Evolutionary conservation across 2,329 filamentous ascomycete genomes (phyloP).

Genomic region (Sclerotinia nivalis): DNA sequence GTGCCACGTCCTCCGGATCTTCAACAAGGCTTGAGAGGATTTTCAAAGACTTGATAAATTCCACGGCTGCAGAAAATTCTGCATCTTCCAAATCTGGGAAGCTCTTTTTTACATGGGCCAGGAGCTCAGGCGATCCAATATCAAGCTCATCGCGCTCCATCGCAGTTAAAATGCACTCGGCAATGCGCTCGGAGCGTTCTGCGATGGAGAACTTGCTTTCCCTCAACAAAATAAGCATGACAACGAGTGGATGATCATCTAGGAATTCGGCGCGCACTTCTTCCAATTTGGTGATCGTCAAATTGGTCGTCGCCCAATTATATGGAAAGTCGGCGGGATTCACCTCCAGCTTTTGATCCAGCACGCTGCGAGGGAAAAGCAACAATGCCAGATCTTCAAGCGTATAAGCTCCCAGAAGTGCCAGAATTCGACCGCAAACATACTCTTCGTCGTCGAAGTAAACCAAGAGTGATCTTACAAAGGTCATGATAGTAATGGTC

Average conservation of each 20-base stretch:
- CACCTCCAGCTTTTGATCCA: not conserved
- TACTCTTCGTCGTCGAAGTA: not conserved
- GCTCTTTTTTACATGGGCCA: not conserved
- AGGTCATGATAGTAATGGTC: not conserved
- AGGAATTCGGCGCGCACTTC: not conserved
- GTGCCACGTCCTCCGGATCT: not conserved
- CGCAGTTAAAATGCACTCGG: not conserved
- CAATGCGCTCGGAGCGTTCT: not conserved
- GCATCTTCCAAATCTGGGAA: not conserved
- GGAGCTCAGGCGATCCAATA: not conserved
- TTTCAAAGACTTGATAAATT: not conserved
- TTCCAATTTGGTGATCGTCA: not conserved
- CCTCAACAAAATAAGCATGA: not conserved
- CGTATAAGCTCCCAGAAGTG: not conserved
- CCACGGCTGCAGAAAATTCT: not conserved
- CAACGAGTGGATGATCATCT: not conserved
- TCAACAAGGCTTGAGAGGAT: not conserved
- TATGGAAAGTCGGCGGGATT: not conserved
- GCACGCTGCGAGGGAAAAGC: not conserved
- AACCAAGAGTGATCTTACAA: not conserved
- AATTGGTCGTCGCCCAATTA: not conserved
- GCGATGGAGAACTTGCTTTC: not conserved
- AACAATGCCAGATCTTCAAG: not conserved
- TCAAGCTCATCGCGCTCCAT: not conserved
- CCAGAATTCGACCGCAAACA: not conserved